A percentile compares a stretch with the other conserved stretches of the same genome.
These are phyloP conservation scores for Pichia sp. DNA, from an alignment of 1,139 yeast species.

Conservation along the genomic window DNA sequence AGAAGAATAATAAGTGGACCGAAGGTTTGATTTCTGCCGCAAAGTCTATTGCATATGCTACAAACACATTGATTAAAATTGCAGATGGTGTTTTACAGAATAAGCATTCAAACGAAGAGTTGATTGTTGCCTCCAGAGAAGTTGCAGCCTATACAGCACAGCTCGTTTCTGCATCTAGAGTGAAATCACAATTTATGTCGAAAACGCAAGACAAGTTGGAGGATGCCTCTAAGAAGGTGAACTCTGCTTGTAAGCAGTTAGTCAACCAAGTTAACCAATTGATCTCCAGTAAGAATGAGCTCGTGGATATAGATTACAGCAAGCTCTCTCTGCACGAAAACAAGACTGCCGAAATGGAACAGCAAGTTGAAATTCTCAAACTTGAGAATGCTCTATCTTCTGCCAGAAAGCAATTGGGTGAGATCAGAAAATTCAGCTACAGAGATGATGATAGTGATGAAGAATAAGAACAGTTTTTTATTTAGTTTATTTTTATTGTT, in stretches of 20 bases:
- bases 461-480: constrained; percentile 2
- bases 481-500: background rate
- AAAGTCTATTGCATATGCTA: constrained; percentile 79
- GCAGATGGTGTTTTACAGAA: constrained; percentile 74
- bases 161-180: constrained; percentile 87
- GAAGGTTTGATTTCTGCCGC: constrained; percentile 92
- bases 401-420: constrained; percentile 81
- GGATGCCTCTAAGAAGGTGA: constrained; percentile 60
- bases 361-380: constrained; percentile 83
- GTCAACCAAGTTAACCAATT: constrained; percentile 48
- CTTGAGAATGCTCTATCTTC: constrained; percentile 63
- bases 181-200: constrained; percentile 72
- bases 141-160: constrained; percentile 94
- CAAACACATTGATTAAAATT: constrained; percentile 69
- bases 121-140: constrained; percentile 85
- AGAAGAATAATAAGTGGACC: constrained; percentile 88
- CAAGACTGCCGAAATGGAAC: constrained; percentile 87
- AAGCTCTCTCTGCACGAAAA: constrained; percentile 73
- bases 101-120: constrained; percentile 66
- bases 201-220: constrained; percentile 74
- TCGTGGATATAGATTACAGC: constrained; percentile 55
- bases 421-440: constrained; percentile 72
- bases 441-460: constrained; percentile 55
- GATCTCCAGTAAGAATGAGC: constrained; percentile 18
- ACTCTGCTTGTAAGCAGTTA: constrained; percentile 64